Conservation (phyloP, 495 filamentous ascomycete species). For the Polyplosphaeria fusca region DNA sequence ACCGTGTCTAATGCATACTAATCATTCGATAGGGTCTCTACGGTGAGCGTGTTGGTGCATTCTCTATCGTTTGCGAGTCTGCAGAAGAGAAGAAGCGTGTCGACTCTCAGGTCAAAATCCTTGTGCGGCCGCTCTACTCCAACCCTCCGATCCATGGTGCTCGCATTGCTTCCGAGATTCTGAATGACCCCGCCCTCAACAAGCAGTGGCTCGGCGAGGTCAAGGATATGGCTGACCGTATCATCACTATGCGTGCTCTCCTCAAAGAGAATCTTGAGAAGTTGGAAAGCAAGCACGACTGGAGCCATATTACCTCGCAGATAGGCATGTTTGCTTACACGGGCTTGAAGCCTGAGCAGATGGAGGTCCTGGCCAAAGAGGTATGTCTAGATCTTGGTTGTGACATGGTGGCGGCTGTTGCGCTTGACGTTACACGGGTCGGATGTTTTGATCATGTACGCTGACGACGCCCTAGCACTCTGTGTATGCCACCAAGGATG, state of each 20-base stretch:
- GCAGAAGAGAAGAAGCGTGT: slow-evolving; percentile 92
- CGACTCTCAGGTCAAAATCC: slow-evolving; percentile 97
- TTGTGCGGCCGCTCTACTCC: slow-evolving; percentile 95
- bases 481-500: slow-evolving; percentile 96
- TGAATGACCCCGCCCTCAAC: slow-evolving; percentile 83
- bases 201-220: slow-evolving; percentile 94
- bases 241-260: slow-evolving; percentile 93
- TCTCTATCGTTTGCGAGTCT: slow-evolving; percentile 82
- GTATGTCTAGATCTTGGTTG: too few species aligned
- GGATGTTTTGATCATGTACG: not conserved
- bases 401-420: too few species aligned
- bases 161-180: slow-evolving; percentile 86
- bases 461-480: slow-evolving; percentile 61
- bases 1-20: not conserved
- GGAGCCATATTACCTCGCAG: slow-evolving; percentile 96
- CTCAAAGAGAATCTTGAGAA: slow-evolving; percentile 92
- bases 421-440: not conserved
- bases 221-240: slow-evolving; percentile 98
- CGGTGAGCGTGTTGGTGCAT: slow-evolving; percentile 95
- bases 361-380: slow-evolving; percentile 89
- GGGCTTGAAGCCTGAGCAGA: slow-evolving; percentile 85
- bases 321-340: slow-evolving; percentile 99
- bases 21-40: slow-evolving; percentile 69
- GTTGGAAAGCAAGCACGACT: slow-evolving; percentile 91
- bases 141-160: slow-evolving; percentile 97